A percentile compares a stretch with the other conserved stretches of the same genome.
Conservation (phyloP, 225 moss, liverwort and hornwort genomes). For the Asterella californica region DNA sequence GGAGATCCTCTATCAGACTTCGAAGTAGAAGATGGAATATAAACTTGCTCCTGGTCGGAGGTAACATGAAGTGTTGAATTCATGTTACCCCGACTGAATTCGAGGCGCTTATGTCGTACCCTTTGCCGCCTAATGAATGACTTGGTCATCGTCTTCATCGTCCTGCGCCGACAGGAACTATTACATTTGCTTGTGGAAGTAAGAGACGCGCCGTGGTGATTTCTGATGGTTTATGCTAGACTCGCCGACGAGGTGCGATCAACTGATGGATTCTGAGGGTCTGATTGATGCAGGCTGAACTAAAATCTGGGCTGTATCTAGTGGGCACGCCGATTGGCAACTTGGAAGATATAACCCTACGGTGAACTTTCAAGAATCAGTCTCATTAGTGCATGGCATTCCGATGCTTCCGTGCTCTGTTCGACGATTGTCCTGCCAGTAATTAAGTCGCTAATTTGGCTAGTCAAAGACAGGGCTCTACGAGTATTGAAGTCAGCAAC, state of each 20-base stretch:
- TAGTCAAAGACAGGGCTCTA: constrained; percentile 59
- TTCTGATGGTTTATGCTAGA: neutral
- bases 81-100: neutral
- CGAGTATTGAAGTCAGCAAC: constrained; percentile 76
- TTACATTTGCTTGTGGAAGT: neutral
- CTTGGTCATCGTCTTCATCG: neutral
- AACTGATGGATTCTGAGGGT: neutral
- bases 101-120: neutral
- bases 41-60: neutral
- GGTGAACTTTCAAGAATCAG: constrained; percentile 44
- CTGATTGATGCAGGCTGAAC: constrained; percentile 45
- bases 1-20: neutral
- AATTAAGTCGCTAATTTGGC: constrained; percentile 14
- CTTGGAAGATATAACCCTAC: constrained; percentile 86
- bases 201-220: neutral
- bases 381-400: constrained; percentile 1
- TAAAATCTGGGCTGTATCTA: constrained; percentile 81
- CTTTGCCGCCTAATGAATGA: neutral
- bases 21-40: neutral
- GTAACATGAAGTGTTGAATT: neutral
- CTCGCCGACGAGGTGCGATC: neutral
- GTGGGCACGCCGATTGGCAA: constrained; percentile 99
- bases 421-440: constrained; percentile 3
- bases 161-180: neutral
- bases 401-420: constrained; percentile 8